Evolutionary conservation across 345 rosid species (phyloP).

Genomic region (Conringia planisiliqua): DNA sequence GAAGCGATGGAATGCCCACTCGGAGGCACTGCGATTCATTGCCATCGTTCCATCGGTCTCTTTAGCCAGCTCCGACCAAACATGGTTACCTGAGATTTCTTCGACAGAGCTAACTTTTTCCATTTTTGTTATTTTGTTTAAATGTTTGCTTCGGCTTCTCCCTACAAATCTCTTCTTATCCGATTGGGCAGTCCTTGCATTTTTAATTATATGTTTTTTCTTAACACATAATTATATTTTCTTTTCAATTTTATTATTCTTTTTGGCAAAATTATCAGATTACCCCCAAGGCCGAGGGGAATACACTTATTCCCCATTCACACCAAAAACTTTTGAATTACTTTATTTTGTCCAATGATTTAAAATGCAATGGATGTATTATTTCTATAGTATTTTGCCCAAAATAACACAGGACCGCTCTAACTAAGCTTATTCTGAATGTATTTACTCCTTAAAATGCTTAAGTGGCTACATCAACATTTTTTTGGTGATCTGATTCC

Average conservation of each 20-base stretch:
- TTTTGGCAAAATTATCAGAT: background rate
- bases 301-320: background rate
- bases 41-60: conserved; percentile 1
- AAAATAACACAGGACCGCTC: background rate
- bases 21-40: conserved; percentile 66
- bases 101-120: conserved; percentile 58
- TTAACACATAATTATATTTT: background rate
- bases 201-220: too few species aligned
- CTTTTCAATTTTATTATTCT: background rate
- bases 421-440: background rate
- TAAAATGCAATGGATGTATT: background rate
- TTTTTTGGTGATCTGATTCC: background rate
- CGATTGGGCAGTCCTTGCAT: conserved; percentile 20
- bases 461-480: background rate
- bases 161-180: conserved; percentile 23
- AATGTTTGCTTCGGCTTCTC: conserved; percentile 1
- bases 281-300: background rate
- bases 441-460: background rate
- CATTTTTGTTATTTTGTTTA: conserved; percentile 28
- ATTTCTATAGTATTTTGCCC: background rate
- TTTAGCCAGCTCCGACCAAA: conserved; percentile 35
- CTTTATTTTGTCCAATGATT: background rate
- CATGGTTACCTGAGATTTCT: conserved; percentile 55
- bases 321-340: background rate
- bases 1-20: conserved; percentile 76